phyloP scores from a whole-genome alignment of 2,329 filamentous ascomycete genomes.

The Calonectria ilicicola region DNA sequence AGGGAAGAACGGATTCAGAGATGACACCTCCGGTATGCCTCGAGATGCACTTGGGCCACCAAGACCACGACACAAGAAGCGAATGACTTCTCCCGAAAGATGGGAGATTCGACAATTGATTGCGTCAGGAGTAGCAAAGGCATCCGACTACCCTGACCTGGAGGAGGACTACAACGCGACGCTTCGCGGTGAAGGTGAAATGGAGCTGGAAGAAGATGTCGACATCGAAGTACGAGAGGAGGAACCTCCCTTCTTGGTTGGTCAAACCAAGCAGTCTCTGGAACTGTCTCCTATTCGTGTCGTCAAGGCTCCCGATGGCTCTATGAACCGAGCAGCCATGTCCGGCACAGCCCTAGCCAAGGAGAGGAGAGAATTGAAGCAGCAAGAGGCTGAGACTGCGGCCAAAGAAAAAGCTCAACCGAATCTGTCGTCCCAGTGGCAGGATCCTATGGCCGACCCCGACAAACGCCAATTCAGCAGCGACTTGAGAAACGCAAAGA shows the following conservation, averaged over 20 bases:
- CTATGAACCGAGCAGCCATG: constrained; percentile 96
- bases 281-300: constrained; percentile 96
- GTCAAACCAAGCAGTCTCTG: constrained; percentile 95
- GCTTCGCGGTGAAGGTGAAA: constrained; percentile 84
- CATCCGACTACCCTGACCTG: constrained; percentile 92
- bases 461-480: constrained; percentile 90
- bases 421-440: constrained; percentile 91
- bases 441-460: constrained; percentile 92
- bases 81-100: constrained; percentile 94
- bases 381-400: constrained; percentile 86
- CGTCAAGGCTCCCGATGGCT: constrained; percentile 98
- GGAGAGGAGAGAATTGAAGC: constrained; percentile 87
- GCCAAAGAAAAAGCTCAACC: constrained; percentile 81
- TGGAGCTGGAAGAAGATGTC: constrained; percentile 95
- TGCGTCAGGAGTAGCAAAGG: constrained; percentile 92
- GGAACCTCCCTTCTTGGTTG: constrained; percentile 94
- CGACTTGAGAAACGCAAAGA: constrained; percentile 79
- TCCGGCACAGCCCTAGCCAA: constrained; percentile 89
- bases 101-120: constrained; percentile 99
- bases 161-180: constrained; percentile 95
- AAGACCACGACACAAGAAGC: constrained; percentile 77
- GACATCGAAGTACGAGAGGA: constrained; percentile 98
- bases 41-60: constrained; percentile 55
- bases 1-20: constrained; percentile 67
- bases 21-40: constrained; percentile 50